phyloP scores from a whole-genome alignment of 2,329 filamentous ascomycete species.

The Fusarium devonianum region DNA sequence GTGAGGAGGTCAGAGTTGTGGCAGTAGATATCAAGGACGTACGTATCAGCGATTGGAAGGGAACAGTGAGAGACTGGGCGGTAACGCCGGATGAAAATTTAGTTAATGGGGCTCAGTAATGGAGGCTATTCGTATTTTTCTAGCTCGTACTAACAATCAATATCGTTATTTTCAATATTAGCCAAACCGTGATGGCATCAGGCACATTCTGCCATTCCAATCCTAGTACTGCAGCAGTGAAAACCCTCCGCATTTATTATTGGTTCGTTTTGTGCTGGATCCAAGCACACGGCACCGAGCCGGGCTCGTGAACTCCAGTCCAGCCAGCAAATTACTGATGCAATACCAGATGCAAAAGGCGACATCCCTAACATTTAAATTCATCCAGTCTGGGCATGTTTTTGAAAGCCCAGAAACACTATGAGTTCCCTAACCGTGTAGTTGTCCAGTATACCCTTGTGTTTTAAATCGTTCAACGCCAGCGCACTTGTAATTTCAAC shows the following conservation, averaged over 20 bases:
- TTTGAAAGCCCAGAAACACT: background rate
- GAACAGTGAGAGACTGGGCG: slow-evolving; percentile 83
- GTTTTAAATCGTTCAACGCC: slow-evolving; percentile 15
- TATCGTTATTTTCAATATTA: slow-evolving; percentile 12
- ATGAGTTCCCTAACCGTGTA: slow-evolving; percentile 1
- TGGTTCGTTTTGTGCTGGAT: no score
- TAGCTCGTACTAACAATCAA: background rate
- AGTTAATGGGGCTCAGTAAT: slow-evolving; percentile 52
- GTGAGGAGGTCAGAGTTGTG: slow-evolving; percentile 85
- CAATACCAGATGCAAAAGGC: background rate
- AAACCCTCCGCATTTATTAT: no score
- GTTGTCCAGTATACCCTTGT: background rate
- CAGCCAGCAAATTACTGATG: background rate
- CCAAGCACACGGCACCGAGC: no score
- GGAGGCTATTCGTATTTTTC: background rate
- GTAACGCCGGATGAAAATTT: slow-evolving; percentile 48
- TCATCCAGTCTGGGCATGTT: background rate
- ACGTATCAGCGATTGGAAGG: slow-evolving; percentile 93
- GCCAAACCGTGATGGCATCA: background rate
- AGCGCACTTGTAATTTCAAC: slow-evolving; percentile 1
- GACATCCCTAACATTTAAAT: background rate
- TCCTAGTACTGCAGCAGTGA: no score
- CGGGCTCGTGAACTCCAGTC: slow-evolving; percentile 17
- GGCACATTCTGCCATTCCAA: background rate
- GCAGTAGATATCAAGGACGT: slow-evolving; percentile 85